Evolutionary conservation across 2,329 filamentous ascomycete genomes (phyloP).

Genomic region (Sporothrix inflata): DNA sequence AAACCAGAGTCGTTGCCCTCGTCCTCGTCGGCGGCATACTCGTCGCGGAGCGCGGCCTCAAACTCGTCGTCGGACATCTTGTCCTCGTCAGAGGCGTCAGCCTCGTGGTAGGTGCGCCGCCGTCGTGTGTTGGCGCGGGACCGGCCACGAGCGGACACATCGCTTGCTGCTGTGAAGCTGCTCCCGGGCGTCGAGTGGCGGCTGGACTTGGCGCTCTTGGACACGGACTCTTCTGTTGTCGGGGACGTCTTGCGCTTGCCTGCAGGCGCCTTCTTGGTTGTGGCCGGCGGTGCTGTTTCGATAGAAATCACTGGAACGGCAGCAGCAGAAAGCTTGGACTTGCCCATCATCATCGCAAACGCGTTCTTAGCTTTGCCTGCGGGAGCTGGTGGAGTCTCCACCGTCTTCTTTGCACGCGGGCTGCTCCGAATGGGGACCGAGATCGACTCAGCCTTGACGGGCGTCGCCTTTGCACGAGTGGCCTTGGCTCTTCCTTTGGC

Average conservation of each 20-base stretch:
- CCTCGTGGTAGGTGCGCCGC: conserved; percentile 53
- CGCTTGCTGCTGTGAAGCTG: conserved; percentile 3
- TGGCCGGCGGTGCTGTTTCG: conserved; percentile 1
- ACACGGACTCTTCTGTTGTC: conserved; percentile 41
- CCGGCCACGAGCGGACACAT: conserved; percentile 46
- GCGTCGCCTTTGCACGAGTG: neutral
- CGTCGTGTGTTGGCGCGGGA: conserved; percentile 48
- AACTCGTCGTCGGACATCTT: conserved; percentile 80
- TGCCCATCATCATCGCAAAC: conserved; percentile 59
- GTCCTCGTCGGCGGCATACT: conserved; percentile 49
- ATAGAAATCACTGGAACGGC: neutral
- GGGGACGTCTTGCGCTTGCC: conserved; percentile 45
- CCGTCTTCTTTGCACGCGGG: conserved; percentile 40
- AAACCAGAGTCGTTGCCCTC: conserved; percentile 45
- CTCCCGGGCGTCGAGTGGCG: conserved; percentile 72
- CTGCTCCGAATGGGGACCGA: conserved; percentile 43
- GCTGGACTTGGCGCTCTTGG: conserved; percentile 76
- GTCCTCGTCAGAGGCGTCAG: conserved; percentile 64
- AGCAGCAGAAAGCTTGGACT: conserved; percentile 33
- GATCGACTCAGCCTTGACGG: conserved; percentile 11
- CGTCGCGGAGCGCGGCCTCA: conserved; percentile 73
- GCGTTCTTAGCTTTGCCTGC: conserved; percentile 46
- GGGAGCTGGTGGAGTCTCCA: conserved; percentile 34
- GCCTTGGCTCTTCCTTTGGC: conserved; percentile 36
- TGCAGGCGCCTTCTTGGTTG: conserved; percentile 35